Base-by-base conservation (phyloP, 225 moss, liverwort and hornwort species). In the Sphagnum contortum region DNA sequence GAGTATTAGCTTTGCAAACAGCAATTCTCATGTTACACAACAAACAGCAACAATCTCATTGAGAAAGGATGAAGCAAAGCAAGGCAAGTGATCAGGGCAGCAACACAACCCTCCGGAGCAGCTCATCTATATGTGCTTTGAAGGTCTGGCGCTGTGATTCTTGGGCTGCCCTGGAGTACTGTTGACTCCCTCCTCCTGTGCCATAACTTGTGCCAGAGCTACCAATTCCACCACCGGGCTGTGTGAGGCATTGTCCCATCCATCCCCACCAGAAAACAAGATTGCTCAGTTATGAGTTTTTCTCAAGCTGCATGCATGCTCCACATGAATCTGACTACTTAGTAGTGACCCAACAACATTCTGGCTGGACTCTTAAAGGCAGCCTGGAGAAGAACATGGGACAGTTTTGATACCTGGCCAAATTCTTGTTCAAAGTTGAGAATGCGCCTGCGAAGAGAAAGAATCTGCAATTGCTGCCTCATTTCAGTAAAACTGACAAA, bases 241-340 rank as follows among this genome's bases (percentile, higher is more conserved):
- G 67, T 73, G 91, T 29, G 29, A 29, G 70, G 80, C 94, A 89
- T 86, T 84, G 75, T 64, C 88, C 89, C 91, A 91, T 94, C 86
- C 91, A 89, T 77, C 45, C 74, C 80, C 63, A 81, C 29, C 29
- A 73, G 54, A 68, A 60, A 74, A 57, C 68, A 3, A 29, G 60
- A 62, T 58, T 51, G 51, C 63, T 67, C 68, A 71, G 64, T 81
- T 69, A 81, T 29, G 29, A 29, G 29, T 29, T 29, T 29, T 29
- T 29, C 29, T 29, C 29, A 29, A 29, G 29, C 29, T 29, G 29
- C 29, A 29, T 29, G 29, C 29, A 29, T 29, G 61, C 73, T 73
- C 65, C 56, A 11, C 45, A 13, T 47, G 6, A 57, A 29, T 29
- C 3, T 7, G 45, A 3, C 51, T 9, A 29, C 29, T 29, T 29